Evolutionary conservation across 2,329 filamentous ascomycete species (phyloP).

Genomic region (Fusarium longipes): DNA sequence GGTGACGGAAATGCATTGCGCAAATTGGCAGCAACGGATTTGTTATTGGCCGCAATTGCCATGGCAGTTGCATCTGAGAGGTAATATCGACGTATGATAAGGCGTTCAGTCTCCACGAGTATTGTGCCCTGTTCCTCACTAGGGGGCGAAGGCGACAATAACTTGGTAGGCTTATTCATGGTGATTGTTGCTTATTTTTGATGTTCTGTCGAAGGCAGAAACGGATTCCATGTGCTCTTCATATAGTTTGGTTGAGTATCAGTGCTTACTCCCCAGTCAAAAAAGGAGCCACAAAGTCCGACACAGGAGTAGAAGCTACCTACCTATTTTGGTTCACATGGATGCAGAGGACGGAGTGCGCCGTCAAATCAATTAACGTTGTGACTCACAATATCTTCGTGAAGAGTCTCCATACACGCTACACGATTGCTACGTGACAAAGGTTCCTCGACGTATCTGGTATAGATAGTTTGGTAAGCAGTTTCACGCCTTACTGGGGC

Average conservation of each 20-base stretch:
- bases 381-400: conserved; percentile 16
- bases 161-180: conserved; percentile 30
- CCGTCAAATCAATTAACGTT: background rate
- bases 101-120: conserved; percentile 49
- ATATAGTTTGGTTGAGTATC: background rate
- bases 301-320: too few relatives aligned
- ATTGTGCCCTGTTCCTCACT: conserved; percentile 46
- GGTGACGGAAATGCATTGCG: conserved; percentile 60
- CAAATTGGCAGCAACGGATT: conserved; percentile 54
- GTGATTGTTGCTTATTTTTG: background rate
- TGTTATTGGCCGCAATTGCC: conserved; percentile 53
- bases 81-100: conserved; percentile 56
- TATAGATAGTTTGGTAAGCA: background rate
- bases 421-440: conserved; percentile 4
- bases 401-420: background rate
- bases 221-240: background rate
- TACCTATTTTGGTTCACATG: background rate
- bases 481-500: background rate
- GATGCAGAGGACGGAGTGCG: background rate
- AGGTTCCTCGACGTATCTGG: conserved; percentile 8
- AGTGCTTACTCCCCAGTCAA: background rate
- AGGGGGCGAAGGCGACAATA: conserved; percentile 43
- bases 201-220: background rate
- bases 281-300: background rate
- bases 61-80: conserved; percentile 53